A percentile compares a stretch with the other conserved stretches of the same genome.
These are phyloP conservation scores for Lentinus polychrous DNA, from an alignment of 1,284 basidiomycete species.

Conservation along the genomic window DNA sequence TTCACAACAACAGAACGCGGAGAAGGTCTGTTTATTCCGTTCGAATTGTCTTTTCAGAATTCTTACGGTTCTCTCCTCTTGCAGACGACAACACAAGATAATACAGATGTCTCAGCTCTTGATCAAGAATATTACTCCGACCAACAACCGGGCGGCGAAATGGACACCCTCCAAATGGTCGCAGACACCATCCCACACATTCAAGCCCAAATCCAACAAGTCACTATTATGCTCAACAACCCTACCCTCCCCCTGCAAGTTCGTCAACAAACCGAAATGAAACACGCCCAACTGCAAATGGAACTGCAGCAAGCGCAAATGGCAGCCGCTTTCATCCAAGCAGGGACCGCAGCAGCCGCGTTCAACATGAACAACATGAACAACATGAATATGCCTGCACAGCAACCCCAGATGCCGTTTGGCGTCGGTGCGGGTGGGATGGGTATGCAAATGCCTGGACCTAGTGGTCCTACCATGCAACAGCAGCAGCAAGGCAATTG, in stretches of 20 bases:
- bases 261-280: conserved; percentile 71
- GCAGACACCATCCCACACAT: conserved; percentile 68
- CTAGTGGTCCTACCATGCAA: conserved; percentile 14
- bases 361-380: conserved; percentile 16
- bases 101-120: neutral
- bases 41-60: neutral
- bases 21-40: conserved; percentile 10
- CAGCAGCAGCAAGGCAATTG: conserved; percentile 34
- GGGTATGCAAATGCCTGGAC: conserved; percentile 14
- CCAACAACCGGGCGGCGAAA: conserved; percentile 47
- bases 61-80: neutral
- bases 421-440: conserved; percentile 1
- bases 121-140: conserved; percentile 62
- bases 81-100: too few species aligned
- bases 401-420: neutral
- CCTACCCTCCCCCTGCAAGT: conserved; percentile 60
- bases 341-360: conserved; percentile 36
- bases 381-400: neutral
- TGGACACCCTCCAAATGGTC: conserved; percentile 67
- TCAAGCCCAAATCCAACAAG: conserved; percentile 71
- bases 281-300: conserved; percentile 69
- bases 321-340: conserved; percentile 50
- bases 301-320: conserved; percentile 72
- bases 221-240: conserved; percentile 72
- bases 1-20: conserved; percentile 1